Base-by-base conservation (phyloP, 805 yeast genomes). In the Ogataea angusta region DNA sequence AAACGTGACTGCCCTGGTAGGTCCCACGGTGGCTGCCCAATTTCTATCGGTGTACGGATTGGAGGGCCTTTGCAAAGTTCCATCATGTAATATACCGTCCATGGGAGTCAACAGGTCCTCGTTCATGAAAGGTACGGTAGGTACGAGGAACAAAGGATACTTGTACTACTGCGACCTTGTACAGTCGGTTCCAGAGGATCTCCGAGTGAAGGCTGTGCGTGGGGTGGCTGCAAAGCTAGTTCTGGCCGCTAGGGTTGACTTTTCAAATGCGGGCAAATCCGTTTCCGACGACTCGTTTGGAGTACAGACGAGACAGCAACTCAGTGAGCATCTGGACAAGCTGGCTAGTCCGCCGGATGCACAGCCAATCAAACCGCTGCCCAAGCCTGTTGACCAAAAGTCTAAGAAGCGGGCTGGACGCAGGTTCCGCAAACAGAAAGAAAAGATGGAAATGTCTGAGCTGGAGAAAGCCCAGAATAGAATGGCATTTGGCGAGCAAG, bases 361-460 rank as follows among this genome's bases (percentile, higher is more conserved):
- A 14, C 64, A 66, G 14, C 80, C 79, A 43, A 82, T 90, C 0
- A 72, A 89, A 35, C 88, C 88, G 0, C 60, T 80, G 5, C 82
- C 91, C 0, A 66, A 75, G 4, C 97, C 96, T 0, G 68, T 76
- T 13, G 96, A 89, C 40, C 73, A 72, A 40, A 77, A 80, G 35
- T 80, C 91, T 4, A 86, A 87, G 63, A 85, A 82, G 51, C 70
- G 99, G 52, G 97, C 95, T 2, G 99, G 99, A 1, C 69, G 80
- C 48, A 67, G 91, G 41, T 73, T 84, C 51, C 70, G 95, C 36
- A 89, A 88, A 61, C 74, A 78, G 67, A 88, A 86, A 60, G 85
- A 88, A 56, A 80, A 85, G 55, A 81, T 83, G 63, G 82, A 81
- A 53, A 73, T 85, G 72, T 82, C 95, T 0, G 95, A 89, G 40